phyloP scores from a whole-genome alignment of 768 basidiomycete species.

The Suillus plorans region DNA sequence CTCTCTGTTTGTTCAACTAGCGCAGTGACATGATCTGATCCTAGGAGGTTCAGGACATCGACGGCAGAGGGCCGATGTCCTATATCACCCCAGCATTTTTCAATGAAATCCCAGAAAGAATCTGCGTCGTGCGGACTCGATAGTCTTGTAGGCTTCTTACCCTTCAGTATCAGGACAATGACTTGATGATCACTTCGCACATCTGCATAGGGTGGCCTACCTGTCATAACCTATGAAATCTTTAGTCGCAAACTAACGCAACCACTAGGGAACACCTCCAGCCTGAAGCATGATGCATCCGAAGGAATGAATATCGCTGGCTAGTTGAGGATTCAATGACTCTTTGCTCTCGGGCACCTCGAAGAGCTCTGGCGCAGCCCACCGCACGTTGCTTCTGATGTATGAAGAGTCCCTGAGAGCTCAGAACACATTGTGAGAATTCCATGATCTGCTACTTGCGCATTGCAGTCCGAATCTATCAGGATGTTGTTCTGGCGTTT shows the following conservation, averaged over 20 bases:
- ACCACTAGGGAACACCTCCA: neutral
- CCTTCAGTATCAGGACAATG: slow-evolving; percentile 20
- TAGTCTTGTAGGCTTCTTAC: slow-evolving; percentile 11
- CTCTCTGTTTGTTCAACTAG: neutral
- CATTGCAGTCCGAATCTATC: slow-evolving; percentile 30
- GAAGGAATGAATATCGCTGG: slow-evolving; percentile 28
- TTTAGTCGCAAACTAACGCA: neutral
- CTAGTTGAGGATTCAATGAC: neutral
- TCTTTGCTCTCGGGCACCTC: slow-evolving; percentile 18
- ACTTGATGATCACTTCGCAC: slow-evolving; percentile 22
- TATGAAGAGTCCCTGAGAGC: slow-evolving; percentile 15
- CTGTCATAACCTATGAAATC: slow-evolving; percentile 19
- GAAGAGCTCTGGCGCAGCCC: slow-evolving; percentile 44
- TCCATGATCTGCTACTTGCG: slow-evolving; percentile 38
- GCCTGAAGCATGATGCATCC: slow-evolving; percentile 31
- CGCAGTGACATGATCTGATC: neutral
- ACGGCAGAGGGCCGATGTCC: slow-evolving; percentile 17
- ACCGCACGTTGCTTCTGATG: slow-evolving; percentile 32
- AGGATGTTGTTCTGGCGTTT: slow-evolving; percentile 34
- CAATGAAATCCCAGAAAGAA: slow-evolving; percentile 21
- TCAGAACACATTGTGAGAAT: slow-evolving; percentile 31
- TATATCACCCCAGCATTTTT: slow-evolving; percentile 22
- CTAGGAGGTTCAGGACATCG: slow-evolving; percentile 14
- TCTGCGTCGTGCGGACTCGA: slow-evolving; percentile 20
- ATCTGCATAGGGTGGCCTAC: slow-evolving; percentile 24